Conservation (phyloP, 2,329 filamentous ascomycete genomes). For the Cercospora brassicicola region DNA sequence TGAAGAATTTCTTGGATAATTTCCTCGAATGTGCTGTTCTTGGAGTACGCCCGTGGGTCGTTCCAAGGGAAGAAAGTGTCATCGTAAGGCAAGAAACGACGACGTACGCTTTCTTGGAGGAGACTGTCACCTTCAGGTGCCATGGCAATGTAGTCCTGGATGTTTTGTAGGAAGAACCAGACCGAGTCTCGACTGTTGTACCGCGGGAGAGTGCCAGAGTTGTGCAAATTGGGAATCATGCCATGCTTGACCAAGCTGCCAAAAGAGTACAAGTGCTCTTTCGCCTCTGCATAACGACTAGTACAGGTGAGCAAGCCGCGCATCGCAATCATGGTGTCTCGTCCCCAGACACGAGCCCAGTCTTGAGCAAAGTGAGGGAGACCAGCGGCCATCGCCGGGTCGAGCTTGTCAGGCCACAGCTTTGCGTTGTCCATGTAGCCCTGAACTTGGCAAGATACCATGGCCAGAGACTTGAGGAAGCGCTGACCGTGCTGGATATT, state of each 20-base stretch:
- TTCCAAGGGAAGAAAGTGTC: conserved; percentile 88
- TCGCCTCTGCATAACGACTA: conserved; percentile 82
- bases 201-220: conserved; percentile 78
- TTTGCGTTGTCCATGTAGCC: conserved; percentile 88
- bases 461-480: conserved; percentile 82
- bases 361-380: conserved; percentile 90
- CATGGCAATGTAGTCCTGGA: conserved; percentile 86
- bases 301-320: conserved; percentile 90
- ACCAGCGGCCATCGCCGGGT: conserved; percentile 86
- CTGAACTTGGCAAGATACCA: conserved; percentile 90
- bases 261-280: conserved; percentile 91
- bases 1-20: conserved; percentile 92
- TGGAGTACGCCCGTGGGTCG: conserved; percentile 81
- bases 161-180: conserved; percentile 96
- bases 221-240: conserved; percentile 93
- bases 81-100: conserved; percentile 91
- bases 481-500: conserved; percentile 78
- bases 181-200: conserved; percentile 96
- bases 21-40: conserved; percentile 78
- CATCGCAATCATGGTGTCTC: conserved; percentile 94
- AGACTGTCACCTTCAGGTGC: conserved; percentile 74
- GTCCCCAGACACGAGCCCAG: conserved; percentile 96
- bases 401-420: conserved; percentile 78
- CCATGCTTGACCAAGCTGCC: conserved; percentile 96
- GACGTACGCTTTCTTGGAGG: conserved; percentile 72